Evolutionary conservation across 2,329 filamentous ascomycete genomes (phyloP).

Genomic region (Cladosporium cucumerinum): DNA sequence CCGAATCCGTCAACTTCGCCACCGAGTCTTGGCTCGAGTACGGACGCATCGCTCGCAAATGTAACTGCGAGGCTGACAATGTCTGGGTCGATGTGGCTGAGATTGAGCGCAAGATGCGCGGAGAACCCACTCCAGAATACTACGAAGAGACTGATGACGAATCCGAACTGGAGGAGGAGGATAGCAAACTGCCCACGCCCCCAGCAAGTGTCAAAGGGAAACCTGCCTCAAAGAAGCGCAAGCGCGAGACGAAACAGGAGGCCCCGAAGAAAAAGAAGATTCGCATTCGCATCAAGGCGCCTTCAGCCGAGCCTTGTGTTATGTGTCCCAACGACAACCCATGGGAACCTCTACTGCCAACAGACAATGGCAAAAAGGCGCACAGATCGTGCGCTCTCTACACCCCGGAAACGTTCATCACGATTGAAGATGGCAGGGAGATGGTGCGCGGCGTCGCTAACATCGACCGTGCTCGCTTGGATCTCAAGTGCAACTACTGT

Average conservation of each 20-base stretch:
- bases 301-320: slow-evolving; percentile 76
- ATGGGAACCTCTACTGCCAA: slow-evolving; percentile 76
- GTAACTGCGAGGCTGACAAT: slow-evolving; percentile 93
- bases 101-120: slow-evolving; percentile 88
- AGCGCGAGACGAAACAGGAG: slow-evolving; percentile 53
- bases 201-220: slow-evolving; percentile 70
- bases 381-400: slow-evolving; percentile 88
- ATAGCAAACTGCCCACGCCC: slow-evolving; percentile 72
- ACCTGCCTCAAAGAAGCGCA: slow-evolving; percentile 62
- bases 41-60: slow-evolving; percentile 93
- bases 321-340: slow-evolving; percentile 89
- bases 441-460: slow-evolving; percentile 73
- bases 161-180: slow-evolving; percentile 49
- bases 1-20: slow-evolving; percentile 97
- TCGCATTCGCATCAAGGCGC: slow-evolving; percentile 67
- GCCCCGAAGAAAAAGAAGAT: slow-evolving; percentile 69
- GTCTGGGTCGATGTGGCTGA: slow-evolving; percentile 98
- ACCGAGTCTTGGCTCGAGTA: slow-evolving; percentile 93
- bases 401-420: slow-evolving; percentile 86
- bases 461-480: slow-evolving; percentile 81
- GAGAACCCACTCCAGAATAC: slow-evolving; percentile 75
- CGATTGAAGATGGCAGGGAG: slow-evolving; percentile 65
- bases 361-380: slow-evolving; percentile 81
- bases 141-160: slow-evolving; percentile 74
- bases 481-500: slow-evolving; percentile 92